Percentiles rank a stretch among this genome's conserved stretches.
phyloP scores from a whole-genome alignment of 1,284 basidiomycete genomes.

The Cutaneotrichosporon cavernicola region DNA sequence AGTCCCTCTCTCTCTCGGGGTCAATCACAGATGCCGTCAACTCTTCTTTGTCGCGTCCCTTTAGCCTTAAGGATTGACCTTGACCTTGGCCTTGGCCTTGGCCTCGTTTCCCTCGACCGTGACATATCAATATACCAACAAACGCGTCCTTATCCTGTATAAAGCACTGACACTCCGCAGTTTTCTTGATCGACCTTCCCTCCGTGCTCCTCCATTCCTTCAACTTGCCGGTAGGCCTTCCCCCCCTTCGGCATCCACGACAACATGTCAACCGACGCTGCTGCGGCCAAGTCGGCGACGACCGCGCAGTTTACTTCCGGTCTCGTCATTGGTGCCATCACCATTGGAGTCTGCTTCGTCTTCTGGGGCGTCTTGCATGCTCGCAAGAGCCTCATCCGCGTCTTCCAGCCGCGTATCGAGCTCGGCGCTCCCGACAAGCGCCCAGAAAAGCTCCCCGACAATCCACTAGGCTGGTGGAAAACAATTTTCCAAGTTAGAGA shows the following conservation, averaged over 20 bases:
- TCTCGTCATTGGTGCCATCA: constrained; percentile 45
- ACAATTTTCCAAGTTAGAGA: constrained; percentile 42
- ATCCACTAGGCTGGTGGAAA: constrained; percentile 35
- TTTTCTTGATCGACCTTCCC: neutral
- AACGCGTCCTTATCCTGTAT: neutral
- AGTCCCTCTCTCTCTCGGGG: neutral
- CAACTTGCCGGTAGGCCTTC: constrained; percentile 2
- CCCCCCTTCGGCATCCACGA: neutral
- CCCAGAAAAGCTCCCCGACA: constrained; percentile 3
- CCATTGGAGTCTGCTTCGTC: constrained; percentile 39
- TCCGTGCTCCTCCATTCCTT: neutral
- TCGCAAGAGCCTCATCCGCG: constrained; percentile 34
- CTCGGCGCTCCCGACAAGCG: constrained; percentile 46
- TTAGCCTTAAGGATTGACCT: neutral
- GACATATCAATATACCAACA: neutral
- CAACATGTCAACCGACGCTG: constrained; percentile 7
- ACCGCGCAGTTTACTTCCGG: constrained; percentile 49
- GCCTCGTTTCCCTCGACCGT: neutral
- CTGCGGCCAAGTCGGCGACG: constrained; percentile 24
- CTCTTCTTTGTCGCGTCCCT: too few relatives aligned
- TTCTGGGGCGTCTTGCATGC: constrained; percentile 44
- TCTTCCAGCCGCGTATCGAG: constrained; percentile 46
- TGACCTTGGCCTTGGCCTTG: neutral
- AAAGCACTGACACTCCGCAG: neutral
- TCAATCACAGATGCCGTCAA: neutral